These are phyloP conservation scores for Aspergillus calidoustus DNA, from an alignment of 2,329 filamentous ascomycete species.

Conservation along the genomic window DNA sequence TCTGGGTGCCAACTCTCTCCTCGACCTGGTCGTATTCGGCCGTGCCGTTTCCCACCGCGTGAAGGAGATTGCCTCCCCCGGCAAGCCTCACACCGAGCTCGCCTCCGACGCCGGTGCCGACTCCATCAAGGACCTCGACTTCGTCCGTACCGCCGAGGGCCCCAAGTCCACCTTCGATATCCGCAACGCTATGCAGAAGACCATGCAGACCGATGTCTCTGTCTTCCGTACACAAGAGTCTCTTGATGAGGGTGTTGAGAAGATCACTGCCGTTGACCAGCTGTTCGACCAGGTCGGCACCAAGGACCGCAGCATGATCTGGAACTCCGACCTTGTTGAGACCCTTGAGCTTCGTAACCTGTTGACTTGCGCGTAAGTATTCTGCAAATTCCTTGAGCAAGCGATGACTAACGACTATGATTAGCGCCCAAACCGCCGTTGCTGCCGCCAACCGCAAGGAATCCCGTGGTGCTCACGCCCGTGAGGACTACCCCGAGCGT, in stretches of 20 bases:
- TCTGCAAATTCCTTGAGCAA: not conserved
- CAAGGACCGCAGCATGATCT: constrained; percentile 99
- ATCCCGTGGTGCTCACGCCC: constrained; percentile 93
- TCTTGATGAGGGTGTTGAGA: constrained; percentile 88
- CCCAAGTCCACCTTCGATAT: constrained; percentile 88
- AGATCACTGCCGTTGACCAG: constrained; percentile 82
- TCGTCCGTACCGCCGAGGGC: constrained; percentile 80
- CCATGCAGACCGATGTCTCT: constrained; percentile 95
- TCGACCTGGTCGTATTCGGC: constrained; percentile 96
- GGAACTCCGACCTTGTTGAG: constrained; percentile 97
- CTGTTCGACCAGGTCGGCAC: constrained; percentile 83
- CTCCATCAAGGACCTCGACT: constrained; percentile 83
- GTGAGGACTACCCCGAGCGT: constrained; percentile 94
- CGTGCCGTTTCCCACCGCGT: constrained; percentile 97
- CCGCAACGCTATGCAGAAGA: constrained; percentile 92
- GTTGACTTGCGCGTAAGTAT: constrained; percentile 88
- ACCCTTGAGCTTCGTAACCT: constrained; percentile 94
- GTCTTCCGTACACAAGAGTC: constrained; percentile 96
- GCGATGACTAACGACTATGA: not conserved
- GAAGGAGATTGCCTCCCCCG: constrained; percentile 88
- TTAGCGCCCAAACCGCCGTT: constrained; percentile 83
- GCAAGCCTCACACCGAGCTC: constrained; percentile 76
- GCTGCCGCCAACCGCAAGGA: constrained; percentile 94
- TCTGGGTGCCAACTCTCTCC: constrained; percentile 95
- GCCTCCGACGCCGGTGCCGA: constrained; percentile 86